phyloP scores from a whole-genome alignment of 164 flowering plant species.

The Nymphaea thermarum region DNA sequence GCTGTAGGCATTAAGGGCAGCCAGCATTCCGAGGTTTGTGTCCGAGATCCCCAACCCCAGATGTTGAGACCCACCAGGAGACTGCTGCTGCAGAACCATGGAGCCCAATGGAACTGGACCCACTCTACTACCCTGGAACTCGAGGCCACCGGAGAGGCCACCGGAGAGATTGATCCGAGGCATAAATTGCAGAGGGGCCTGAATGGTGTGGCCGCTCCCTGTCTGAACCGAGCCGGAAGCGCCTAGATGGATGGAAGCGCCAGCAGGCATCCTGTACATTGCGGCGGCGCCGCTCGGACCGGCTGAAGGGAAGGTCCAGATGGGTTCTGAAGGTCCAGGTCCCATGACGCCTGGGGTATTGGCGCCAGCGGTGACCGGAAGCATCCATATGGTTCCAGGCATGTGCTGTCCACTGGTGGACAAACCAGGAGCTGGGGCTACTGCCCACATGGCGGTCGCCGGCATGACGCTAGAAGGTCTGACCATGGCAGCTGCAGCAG shows the following conservation, averaged over 20 bases:
- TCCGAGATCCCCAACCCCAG: slow-evolving; percentile 54
- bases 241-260: neutral
- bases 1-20: slow-evolving; percentile 53
- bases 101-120: slow-evolving; percentile 45
- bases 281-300: slow-evolving; percentile 6
- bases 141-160: slow-evolving; percentile 27
- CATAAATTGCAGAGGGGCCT: slow-evolving; percentile 52
- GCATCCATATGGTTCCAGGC: slow-evolving; percentile 53
- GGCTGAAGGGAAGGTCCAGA: slow-evolving; percentile 55
- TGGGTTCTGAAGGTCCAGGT: slow-evolving; percentile 23
- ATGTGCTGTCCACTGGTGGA: slow-evolving; percentile 5
- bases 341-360: slow-evolving; percentile 10
- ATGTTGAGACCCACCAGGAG: slow-evolving; percentile 24
- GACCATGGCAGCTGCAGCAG: slow-evolving; percentile 4
- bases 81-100: slow-evolving; percentile 25
- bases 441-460: slow-evolving; percentile 61
- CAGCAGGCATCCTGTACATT: slow-evolving; percentile 8
- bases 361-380: slow-evolving; percentile 33
- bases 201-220: slow-evolving; percentile 18
- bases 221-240: slow-evolving; percentile 4
- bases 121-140: slow-evolving; percentile 31
- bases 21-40: slow-evolving; percentile 66
- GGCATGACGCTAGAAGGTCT: slow-evolving; percentile 30
- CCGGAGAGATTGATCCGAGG: slow-evolving; percentile 44
- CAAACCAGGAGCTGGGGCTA: slow-evolving; percentile 31